Base-by-base conservation (phyloP, 257 asterid species). In the Solanum neorickii region DNA sequence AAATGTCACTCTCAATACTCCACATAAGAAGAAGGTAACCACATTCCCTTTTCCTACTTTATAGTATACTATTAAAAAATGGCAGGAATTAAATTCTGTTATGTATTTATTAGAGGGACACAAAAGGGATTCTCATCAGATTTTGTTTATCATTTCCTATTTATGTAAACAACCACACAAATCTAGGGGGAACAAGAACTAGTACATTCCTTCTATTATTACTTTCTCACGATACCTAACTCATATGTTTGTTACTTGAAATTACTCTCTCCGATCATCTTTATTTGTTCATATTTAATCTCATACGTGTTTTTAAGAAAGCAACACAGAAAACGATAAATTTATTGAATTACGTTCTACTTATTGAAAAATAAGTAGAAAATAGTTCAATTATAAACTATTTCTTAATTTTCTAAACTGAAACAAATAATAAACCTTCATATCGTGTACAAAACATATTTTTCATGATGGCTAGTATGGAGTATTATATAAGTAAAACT, bases 241-340 rank as follows among this genome's bases (percentile, higher is more conserved):
- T 80, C 33, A 29, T 29, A 20, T 46, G 41, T 47, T 49, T 80
- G 29, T 47, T 80, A 41, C 52, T 21, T 2, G 2, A 23, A 41
- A 20, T 37, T 20, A 10, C 25, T 75, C 21, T 23, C 9, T 39
- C 1, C 1, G 31, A 0, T 23, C 7, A 0, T 62, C 1, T 62
- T 62, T 62, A 11, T 2, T 62, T 4, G 0, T 62, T 6, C 31
- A n/a, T 23, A 4, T 62, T 62, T 10, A 12, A 62, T 62, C 2
- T 0, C 5, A 0, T 62, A 62, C 1, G 2, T n/a, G 3, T 23
- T 60, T 60, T 1, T 23, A 9, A 0, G 2, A 0, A 60, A 60
- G 14, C 14, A 62, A 23, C 3, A 10, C 0, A 62, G 2, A 62
- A 23, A 23, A 62, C 0, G 3, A 62, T 23, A 62, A 62, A 10